Conservation (phyloP, 805 yeast species). For the Candida michaelii region DNA sequence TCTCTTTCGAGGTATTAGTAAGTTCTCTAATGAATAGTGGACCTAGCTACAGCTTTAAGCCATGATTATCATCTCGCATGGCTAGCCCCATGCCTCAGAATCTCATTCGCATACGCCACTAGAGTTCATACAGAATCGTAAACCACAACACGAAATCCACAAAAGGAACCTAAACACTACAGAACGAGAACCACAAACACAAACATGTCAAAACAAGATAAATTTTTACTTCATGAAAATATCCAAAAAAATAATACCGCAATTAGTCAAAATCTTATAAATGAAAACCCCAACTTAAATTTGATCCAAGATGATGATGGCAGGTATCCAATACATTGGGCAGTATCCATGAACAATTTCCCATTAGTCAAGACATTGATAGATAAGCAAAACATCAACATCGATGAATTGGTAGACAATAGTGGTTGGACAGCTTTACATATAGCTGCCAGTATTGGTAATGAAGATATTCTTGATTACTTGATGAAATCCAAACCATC, state of each 20-base stretch:
- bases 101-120: too few relatives aligned
- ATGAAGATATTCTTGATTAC: slow-evolving; percentile 48
- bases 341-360: slow-evolving; percentile 60
- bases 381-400: slow-evolving; percentile 40
- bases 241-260: slow-evolving; percentile 59
- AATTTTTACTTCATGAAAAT: slow-evolving; percentile 54
- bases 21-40: too few relatives aligned
- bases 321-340: slow-evolving; percentile 88
- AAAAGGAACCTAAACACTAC: not conserved
- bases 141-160: not conserved
- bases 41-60: too few relatives aligned
- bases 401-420: slow-evolving; percentile 68
- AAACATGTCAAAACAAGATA: slow-evolving; percentile 6
- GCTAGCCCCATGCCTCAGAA: too few relatives aligned
- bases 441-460: slow-evolving; percentile 77
- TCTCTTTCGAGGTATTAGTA: too few relatives aligned
- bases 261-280: slow-evolving; percentile 51
- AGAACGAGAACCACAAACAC: too few relatives aligned
- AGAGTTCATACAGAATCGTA: too few relatives aligned
- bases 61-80: not conserved
- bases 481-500: slow-evolving; percentile 49
- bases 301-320: slow-evolving; percentile 64
- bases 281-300: slow-evolving; percentile 49
- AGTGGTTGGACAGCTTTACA: slow-evolving; percentile 91
- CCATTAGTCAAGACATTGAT: slow-evolving; percentile 30